Evolutionary conservation across 192 early-diverging fungal species (phyloP), one percentile per base, ranked within the genome.

Genomic region (Ambispora gerdemannii): DNA sequence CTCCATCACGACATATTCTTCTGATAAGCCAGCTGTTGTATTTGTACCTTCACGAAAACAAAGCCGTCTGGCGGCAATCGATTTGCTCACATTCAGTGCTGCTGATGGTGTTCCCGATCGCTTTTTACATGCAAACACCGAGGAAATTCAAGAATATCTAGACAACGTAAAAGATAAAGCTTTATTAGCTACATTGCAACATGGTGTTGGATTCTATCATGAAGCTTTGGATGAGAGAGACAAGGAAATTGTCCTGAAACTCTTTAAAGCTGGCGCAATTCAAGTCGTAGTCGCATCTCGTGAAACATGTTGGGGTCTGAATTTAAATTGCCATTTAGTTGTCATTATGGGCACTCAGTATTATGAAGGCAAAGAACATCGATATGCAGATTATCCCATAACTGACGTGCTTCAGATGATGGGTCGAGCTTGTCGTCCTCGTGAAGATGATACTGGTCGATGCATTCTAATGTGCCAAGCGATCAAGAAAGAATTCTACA

Each of bases 361-460:
- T 72, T 99, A 86, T 78, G 84, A 93, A 62, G 95, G 95, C 22
- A 91, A 93, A 75, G 93, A 95, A 75, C 96, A 98, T 74, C 88
- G 95, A 10, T 98, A 99, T 85, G 86, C 87, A 0, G 97, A 99
- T 72, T 99, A 97, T 75, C 84, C 91, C 8, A 91, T 97, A 24
- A 92, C 94, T 0, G 97, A 98, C 62, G 91, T 98, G 50, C 79
- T 98, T 66, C 95, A 99, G 79, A 99, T 99, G 97, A 93, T 98
- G 89, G 97, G 97, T 4, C 85, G 94, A 15, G 95, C 95, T 3
- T 89, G 90, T 20, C 77, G 86, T 4, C 89, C 90, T 30, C 66
- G 75, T 17, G 68, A 82, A 8, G 89, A 88, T 67, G 79, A 86
- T 31, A 82, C 83, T 43, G 95, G 90, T 1, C 78, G 83, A 24